phyloP scores from a whole-genome alignment of 75 land plant species.

The Cupressus sempervirens region DNA sequence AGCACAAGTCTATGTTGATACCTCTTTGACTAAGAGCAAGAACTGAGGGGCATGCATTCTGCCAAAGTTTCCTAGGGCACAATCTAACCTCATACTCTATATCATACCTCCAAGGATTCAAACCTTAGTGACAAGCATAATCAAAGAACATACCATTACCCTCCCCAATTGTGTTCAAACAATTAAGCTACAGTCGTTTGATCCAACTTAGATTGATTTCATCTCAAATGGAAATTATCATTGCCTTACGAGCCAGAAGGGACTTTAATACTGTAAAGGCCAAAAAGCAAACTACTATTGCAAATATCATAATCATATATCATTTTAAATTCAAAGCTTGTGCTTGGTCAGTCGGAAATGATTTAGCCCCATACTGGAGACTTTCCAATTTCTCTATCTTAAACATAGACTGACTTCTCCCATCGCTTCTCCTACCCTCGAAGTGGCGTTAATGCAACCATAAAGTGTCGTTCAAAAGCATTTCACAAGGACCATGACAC shows the following conservation, averaged over 20 bases:
- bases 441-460: neutral
- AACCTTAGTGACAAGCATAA: too few relatives aligned
- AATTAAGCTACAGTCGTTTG: neutral
- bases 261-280: neutral
- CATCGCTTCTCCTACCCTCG: neutral
- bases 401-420: neutral
- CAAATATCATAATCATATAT: neutral
- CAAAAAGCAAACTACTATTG: too few relatives aligned
- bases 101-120: too few relatives aligned
- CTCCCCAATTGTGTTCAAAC: too few relatives aligned
- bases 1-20: too few relatives aligned
- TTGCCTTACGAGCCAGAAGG: neutral
- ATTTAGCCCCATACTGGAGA: neutral
- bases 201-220: neutral
- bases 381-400: neutral
- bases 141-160: too few relatives aligned
- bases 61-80: too few relatives aligned
- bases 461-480: neutral
- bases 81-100: too few relatives aligned
- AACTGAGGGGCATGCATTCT: too few relatives aligned
- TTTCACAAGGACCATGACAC: neutral
- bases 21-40: too few relatives aligned
- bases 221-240: neutral
- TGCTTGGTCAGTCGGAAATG: neutral
- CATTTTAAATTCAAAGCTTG: neutral